These are phyloP conservation scores for Coffea humblotiana DNA, from an alignment of 305 asterid genomes.

Conservation along the genomic window DNA sequence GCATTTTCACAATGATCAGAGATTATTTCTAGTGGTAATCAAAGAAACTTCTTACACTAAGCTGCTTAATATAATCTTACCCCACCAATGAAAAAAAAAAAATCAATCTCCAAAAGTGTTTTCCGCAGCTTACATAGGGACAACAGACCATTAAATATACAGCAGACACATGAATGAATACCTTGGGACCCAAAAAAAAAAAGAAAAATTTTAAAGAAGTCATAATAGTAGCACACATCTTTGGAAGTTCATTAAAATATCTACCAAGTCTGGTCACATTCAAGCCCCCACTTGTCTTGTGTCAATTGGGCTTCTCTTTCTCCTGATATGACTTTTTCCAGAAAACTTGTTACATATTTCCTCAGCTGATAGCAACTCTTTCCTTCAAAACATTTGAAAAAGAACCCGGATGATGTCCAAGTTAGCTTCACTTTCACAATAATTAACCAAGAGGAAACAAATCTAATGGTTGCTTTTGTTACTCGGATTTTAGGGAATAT, in stretches of 20 bases:
- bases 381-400: slow-evolving; percentile 2
- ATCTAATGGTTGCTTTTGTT: not conserved
- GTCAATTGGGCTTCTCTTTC: slow-evolving; percentile 12
- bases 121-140: no score
- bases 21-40: no score
- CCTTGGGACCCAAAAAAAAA: not conserved
- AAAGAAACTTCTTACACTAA: no score
- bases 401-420: slow-evolving; percentile 6
- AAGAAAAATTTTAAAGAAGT: not conserved
- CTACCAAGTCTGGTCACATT: not conserved
- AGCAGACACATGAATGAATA: not conserved
- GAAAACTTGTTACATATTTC: slow-evolving; percentile 29
- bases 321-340: slow-evolving; percentile 15
- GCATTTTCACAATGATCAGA: no score
- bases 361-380: slow-evolving; percentile 36
- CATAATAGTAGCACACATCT: not conserved
- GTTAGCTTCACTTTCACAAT: not conserved
- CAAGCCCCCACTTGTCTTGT: slow-evolving; percentile 10
- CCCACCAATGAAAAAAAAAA: not conserved
- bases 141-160: not conserved
- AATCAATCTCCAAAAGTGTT: no score
- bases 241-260: not conserved
- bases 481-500: not conserved
- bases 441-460: not conserved
- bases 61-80: no score